A percentile compares a stretch with the other conserved stretches of the same genome.
Conservation (phyloP, 345 rosid species). For the Bruguiera gymnorhiza region DNA sequence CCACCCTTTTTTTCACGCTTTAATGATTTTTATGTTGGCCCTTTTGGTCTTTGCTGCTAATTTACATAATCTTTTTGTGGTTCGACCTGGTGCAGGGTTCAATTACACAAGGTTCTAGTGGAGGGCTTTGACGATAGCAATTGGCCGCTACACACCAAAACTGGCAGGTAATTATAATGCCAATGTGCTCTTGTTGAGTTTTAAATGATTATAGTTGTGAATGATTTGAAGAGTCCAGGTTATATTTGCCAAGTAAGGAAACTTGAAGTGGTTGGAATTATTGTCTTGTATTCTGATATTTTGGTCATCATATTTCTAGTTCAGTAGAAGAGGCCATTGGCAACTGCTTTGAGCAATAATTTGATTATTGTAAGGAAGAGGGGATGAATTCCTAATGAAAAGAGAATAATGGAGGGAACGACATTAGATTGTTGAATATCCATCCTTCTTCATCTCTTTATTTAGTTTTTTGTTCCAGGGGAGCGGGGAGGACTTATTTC, state of each 20-base stretch:
- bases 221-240: no score
- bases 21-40: not conserved
- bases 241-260: no score
- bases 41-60: slow-evolving; percentile 12
- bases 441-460: not conserved
- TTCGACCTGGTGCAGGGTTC: slow-evolving; percentile 48
- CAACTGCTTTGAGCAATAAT: not conserved
- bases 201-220: not conserved
- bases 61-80: not conserved
- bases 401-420: not conserved
- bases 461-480: not conserved
- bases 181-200: not conserved
- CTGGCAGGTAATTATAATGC: slow-evolving; percentile 55
- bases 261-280: not conserved
- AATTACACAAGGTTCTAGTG: slow-evolving; percentile 66
- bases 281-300: not conserved
- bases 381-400: not conserved
- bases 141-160: slow-evolving; percentile 77
- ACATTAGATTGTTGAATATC: not conserved
- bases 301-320: not conserved
- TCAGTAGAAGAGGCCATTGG: not conserved
- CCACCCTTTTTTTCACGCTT: not conserved
- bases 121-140: slow-evolving; percentile 70
- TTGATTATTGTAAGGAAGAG: not conserved
- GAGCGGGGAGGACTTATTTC: no score